These are phyloP conservation scores for Astragalus membranaceus DNA, from an alignment of 306 rosid species.

Conservation along the genomic window DNA sequence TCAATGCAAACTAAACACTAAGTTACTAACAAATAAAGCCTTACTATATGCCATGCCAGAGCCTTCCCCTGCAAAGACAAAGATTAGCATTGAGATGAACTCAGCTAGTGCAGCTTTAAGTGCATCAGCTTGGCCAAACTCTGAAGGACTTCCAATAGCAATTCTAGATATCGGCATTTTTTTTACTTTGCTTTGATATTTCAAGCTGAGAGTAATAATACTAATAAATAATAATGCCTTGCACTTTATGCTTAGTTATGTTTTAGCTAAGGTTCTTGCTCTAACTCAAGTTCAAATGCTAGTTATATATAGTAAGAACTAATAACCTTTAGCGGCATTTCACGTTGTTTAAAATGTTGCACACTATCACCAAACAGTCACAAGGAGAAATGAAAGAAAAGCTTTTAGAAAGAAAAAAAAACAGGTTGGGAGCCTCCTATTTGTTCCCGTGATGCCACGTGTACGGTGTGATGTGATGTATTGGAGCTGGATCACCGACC, in stretches of 20 bases:
- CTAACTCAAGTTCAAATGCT: not conserved
- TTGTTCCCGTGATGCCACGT: conserved; percentile 40
- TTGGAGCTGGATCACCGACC: conserved; percentile 39
- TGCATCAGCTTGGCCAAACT: conserved; percentile 39
- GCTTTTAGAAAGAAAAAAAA: not conserved
- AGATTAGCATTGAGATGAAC: conserved; percentile 68
- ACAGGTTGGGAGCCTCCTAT: conserved; percentile 40
- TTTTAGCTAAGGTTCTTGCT: not conserved
- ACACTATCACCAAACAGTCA: not conserved
- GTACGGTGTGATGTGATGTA: conserved; percentile 33
- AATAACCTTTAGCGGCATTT: not conserved
- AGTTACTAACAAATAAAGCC: not conserved
- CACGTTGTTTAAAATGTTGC: not conserved
- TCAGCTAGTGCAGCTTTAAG: conserved; percentile 65
- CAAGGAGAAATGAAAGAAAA: conserved; percentile 17
- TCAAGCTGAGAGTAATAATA: not conserved
- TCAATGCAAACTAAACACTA: not conserved
- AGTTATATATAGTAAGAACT: conserved; percentile 23
- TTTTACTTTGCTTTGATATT: not conserved
- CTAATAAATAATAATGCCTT: not conserved
- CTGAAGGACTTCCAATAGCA: conserved; percentile 46
- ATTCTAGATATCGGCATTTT: conserved; percentile 54
- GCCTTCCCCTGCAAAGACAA: conserved; percentile 79
- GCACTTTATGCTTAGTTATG: not conserved
- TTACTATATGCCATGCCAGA: conserved; percentile 71